phyloP scores from a whole-genome alignment of 176 grass and related monocot genomes.

The Oryza brachyantha region DNA sequence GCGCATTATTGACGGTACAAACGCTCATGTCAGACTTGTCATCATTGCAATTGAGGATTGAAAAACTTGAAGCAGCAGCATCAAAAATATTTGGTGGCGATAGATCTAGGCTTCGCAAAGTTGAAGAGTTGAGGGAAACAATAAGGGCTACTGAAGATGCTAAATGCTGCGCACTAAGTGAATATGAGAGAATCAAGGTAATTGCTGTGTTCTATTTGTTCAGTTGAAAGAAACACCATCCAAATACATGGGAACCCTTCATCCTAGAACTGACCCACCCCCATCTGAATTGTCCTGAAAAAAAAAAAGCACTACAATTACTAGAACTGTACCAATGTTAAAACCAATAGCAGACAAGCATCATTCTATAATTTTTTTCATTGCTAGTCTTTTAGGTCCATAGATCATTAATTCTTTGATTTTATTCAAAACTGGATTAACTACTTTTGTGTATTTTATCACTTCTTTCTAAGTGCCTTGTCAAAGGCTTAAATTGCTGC shows the following conservation, averaged over 20 bases:
- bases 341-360: background rate
- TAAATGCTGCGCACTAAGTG: constrained; percentile 77
- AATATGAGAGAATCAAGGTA: constrained; percentile 99
- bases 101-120: constrained; percentile 65
- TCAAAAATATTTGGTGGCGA: constrained; percentile 96
- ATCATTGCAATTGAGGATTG: constrained; percentile 66
- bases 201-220: background rate
- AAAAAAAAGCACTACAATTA: background rate
- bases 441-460: background rate
- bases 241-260: background rate
- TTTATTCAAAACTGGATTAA: background rate
- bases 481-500: background rate
- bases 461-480: background rate
- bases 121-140: constrained; percentile 82
- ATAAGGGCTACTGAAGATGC: constrained; percentile 86
- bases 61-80: constrained; percentile 85
- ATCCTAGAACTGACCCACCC: background rate
- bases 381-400: background rate
- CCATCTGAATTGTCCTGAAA: background rate
- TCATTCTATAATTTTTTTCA: background rate
- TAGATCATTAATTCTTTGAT: background rate
- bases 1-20: constrained; percentile 92
- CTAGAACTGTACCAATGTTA: background rate
- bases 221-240: background rate
- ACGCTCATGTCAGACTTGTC: constrained; percentile 91